These are phyloP conservation scores for Suillus spraguei DNA, from an alignment of 768 basidiomycete genomes.

Conservation along the genomic window DNA sequence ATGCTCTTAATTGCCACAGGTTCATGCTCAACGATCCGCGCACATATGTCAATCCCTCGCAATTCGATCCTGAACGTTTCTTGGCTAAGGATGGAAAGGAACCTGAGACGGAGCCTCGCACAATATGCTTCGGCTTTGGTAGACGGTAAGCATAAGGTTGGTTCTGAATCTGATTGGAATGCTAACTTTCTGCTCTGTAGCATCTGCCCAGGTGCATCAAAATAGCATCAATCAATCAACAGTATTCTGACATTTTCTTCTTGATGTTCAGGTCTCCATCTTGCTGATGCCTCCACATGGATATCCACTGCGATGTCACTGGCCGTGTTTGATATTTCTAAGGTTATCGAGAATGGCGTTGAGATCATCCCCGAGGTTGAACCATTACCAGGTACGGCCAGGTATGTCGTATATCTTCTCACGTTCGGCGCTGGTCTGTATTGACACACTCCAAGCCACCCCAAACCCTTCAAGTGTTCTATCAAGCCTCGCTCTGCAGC, in stretches of 20 bases:
- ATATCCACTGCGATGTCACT: not conserved
- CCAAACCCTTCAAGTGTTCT: not conserved
- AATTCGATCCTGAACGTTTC: not conserved
- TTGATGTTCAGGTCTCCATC: not conserved
- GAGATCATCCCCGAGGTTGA: not conserved
- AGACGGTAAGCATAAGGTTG: not conserved
- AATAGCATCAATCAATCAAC: not conserved
- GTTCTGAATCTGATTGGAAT: not conserved
- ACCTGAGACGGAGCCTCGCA: not conserved
- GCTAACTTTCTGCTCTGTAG: not conserved
- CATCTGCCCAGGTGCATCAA: not conserved
- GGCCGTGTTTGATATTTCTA: not conserved
- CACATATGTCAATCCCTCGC: not conserved
- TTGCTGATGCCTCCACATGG: not conserved
- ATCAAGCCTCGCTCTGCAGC: slow-evolving; percentile 1
- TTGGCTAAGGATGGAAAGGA: not conserved
- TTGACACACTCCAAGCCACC: not conserved
- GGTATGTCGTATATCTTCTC: not conserved
- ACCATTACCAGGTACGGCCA: not conserved
- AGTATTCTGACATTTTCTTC: not conserved
- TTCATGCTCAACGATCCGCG: not conserved
- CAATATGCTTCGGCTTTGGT: not conserved
- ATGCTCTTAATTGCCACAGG: not conserved
- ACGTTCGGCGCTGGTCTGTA: not conserved
- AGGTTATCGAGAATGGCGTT: not conserved